Percentiles rank a stretch among this genome's conserved stretches.
Evolutionary conservation across 2,329 filamentous ascomycete species (phyloP).

Genomic region (Curvularia eragrostidis): DNA sequence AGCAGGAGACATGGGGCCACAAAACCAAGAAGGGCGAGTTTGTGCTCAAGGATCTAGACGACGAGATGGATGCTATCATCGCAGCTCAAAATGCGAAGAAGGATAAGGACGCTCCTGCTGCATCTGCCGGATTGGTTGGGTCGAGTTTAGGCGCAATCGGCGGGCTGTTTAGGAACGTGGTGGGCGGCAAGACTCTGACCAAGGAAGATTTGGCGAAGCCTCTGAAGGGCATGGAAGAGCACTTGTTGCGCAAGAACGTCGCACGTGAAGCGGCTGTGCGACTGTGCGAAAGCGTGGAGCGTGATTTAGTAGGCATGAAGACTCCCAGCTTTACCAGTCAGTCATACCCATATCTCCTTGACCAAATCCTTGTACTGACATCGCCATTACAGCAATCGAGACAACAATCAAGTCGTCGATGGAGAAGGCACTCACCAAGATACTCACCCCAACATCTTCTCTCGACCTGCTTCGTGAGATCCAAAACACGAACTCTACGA

Average conservation of each 20-base stretch:
- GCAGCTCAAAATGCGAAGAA: slow-evolving; percentile 73
- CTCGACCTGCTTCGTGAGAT: slow-evolving; percentile 95
- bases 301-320: slow-evolving; percentile 87
- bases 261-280: slow-evolving; percentile 92
- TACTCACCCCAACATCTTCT: slow-evolving; percentile 93
- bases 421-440: slow-evolving; percentile 90
- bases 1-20: slow-evolving; percentile 82
- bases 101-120: slow-evolving; percentile 31
- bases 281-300: slow-evolving; percentile 88
- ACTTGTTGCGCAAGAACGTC: slow-evolving; percentile 93
- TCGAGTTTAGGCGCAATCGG: slow-evolving; percentile 82
- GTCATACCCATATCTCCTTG: slow-evolving; percentile 14
- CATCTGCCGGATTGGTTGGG: slow-evolving; percentile 70
- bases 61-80: slow-evolving; percentile 90
- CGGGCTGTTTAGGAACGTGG: slow-evolving; percentile 90
- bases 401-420: slow-evolving; percentile 83
- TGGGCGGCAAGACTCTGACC: slow-evolving; percentile 91
- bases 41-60: slow-evolving; percentile 88
- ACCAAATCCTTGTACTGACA: slow-evolving; percentile 18
- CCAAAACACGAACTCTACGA: slow-evolving; percentile 68
- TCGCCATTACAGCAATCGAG: slow-evolving; percentile 66
- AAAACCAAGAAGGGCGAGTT: slow-evolving; percentile 89
- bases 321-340: slow-evolving; percentile 85
- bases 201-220: slow-evolving; percentile 89
- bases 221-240: slow-evolving; percentile 94